Evolutionary conservation across 441 rosid genomes (phyloP).

Genomic region (Pelargonium citronellum): DNA sequence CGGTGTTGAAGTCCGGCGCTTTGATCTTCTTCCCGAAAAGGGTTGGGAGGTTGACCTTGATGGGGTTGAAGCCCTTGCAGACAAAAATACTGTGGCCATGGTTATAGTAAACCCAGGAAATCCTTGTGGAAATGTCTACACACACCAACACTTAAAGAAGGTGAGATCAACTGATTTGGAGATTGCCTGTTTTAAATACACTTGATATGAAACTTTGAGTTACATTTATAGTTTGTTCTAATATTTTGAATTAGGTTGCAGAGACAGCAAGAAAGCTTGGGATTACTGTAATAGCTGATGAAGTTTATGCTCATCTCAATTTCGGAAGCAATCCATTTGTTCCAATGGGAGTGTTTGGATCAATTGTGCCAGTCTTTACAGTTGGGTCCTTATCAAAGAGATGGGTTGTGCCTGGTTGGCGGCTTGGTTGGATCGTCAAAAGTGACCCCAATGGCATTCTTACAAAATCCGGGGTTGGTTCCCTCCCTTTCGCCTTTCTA

Average conservation of each 20-base stretch:
- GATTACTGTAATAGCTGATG: constrained; percentile 36
- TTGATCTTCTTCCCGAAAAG: constrained; percentile 41
- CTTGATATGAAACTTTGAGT: too few relatives aligned
- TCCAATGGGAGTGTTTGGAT: constrained; percentile 44
- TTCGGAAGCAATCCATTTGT: constrained; percentile 22
- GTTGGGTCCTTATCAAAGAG: constrained; percentile 62
- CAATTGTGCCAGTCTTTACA: constrained; percentile 50
- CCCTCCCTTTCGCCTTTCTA: background rate
- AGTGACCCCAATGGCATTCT: constrained; percentile 42
- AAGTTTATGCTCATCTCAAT: constrained; percentile 33
- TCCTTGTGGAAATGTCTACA: constrained; percentile 33
- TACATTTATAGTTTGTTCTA: background rate
- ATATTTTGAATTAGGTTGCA: constrained; percentile 29
- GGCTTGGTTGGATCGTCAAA: constrained; percentile 52
- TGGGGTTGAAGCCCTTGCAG: constrained; percentile 42
- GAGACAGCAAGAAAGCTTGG: constrained; percentile 45
- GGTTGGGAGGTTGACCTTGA: constrained; percentile 51
- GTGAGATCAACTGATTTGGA: constrained; percentile 5
- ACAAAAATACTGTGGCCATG: constrained; percentile 41
- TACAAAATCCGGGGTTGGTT: constrained; percentile 34
- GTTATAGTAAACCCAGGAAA: constrained; percentile 39
- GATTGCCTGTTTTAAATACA: too few relatives aligned
- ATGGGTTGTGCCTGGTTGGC: constrained; percentile 71
- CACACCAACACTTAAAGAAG: constrained; percentile 26
- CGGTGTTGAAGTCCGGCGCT: constrained; percentile 34